Base-by-base conservation (phyloP, 2,329 filamentous ascomycete species). In the Venturia pyrina region DNA sequence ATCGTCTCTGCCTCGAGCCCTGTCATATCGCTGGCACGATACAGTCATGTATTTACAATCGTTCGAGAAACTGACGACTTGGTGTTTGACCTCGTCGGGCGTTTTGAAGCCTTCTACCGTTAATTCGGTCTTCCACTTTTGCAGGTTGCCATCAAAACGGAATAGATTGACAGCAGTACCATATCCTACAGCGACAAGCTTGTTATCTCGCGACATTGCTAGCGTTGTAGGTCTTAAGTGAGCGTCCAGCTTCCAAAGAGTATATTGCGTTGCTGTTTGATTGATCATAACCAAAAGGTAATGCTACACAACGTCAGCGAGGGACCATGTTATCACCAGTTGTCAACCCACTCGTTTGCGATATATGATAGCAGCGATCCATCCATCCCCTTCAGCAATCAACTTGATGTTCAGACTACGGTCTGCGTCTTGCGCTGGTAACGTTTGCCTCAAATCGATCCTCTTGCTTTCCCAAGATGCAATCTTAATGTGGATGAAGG, bases 341-440 rank as follows among this genome's bases (percentile, higher is more conserved):
- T 48, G 43, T 3, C 11, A 8, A 32, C 60, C 24, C 24, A 62
- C 60, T 37, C 43, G 37, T 21, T 48, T 44, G 10, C 37, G 40
- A 43, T 44, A 24, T 28, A 62, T 44, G 21, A 62, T 48, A 7
- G 43, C 60, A 17, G 60, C n/a, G 15, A 62, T 62, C 40, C 43
- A 48, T 19, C 60, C 43, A 28, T 62, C 37, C 5, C 59, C 60
- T 62, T 62, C 60, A 28, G 37, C 19, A n/a, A 44, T 21, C 15
- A 62, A 43, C 19, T 48, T 62, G 15, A 62, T 62, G 24, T 62
- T 62, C 10, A 62, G 21, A 28, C 21, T 43, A 10, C 60, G 37
- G n/a, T 62, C 60, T 62, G 43, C 32, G 21, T 62, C 60, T 43
- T 48, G 40, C 28, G 40, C 24, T 10, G 60, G 60, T 19, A 62